phyloP scores from a whole-genome alignment of 2,329 filamentous ascomycete genomes.

The Fusarium sp. region DNA sequence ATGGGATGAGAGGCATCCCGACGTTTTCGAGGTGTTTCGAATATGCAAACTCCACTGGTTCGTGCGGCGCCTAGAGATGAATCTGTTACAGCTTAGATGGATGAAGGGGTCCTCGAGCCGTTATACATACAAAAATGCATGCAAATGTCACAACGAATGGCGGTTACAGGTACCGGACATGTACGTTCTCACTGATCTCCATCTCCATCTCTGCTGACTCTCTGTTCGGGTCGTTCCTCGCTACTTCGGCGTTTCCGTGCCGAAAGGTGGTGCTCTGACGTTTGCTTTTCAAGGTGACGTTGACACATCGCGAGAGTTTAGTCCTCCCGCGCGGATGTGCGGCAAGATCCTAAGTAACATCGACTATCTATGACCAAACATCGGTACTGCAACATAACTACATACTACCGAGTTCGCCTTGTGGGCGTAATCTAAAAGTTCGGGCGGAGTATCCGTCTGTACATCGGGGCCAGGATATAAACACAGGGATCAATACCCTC shows the following conservation, averaged over 20 bases:
- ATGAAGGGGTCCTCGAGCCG: background rate
- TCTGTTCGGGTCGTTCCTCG: conserved; percentile 2
- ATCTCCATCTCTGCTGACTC: background rate
- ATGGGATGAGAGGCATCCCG: background rate
- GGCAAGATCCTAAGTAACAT: conserved; percentile 10
- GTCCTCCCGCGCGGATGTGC: conserved; percentile 17
- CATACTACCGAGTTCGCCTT: background rate
- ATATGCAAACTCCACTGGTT: conserved; percentile 3
- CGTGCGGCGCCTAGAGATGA: conserved; percentile 1
- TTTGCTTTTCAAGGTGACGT: conserved; percentile 17
- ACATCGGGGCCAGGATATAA: background rate
- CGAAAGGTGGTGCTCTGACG: conserved; percentile 34
- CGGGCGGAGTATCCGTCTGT: background rate
- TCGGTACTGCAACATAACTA: background rate
- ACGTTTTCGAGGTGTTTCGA: conserved; percentile 16
- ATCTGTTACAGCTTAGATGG: background rate
- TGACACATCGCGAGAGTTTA: conserved; percentile 27
- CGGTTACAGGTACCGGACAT: background rate
- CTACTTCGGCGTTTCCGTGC: conserved; percentile 26
- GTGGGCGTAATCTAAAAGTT: background rate
- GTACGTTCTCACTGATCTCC: too few relatives aligned
- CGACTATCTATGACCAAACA: conserved; percentile 11
- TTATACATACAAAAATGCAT: background rate
- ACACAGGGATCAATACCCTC: background rate
- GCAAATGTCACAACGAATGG: background rate